Evolutionary conservation across 2,329 filamentous ascomycete genomes (phyloP).

Genomic region (Dothideomycetes sp.): DNA sequence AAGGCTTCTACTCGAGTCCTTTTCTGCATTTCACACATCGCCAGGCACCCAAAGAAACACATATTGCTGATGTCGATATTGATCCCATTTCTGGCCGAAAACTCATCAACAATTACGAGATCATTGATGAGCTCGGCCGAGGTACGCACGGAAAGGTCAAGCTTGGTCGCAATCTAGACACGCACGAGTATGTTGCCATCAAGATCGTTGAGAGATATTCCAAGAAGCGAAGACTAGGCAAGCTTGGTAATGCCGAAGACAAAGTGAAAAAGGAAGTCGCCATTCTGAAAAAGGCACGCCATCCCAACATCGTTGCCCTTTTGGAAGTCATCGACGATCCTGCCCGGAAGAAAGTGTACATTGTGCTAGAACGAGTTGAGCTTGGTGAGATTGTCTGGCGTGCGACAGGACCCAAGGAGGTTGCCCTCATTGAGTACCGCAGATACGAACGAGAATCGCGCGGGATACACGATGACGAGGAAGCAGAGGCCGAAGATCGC

Average conservation of each 20-base stretch:
- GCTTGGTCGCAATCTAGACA: conserved; percentile 70
- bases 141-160: conserved; percentile 98
- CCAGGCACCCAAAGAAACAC: conserved; percentile 51
- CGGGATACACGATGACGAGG: conserved; percentile 32
- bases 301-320: conserved; percentile 91
- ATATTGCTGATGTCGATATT: conserved; percentile 82
- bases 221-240: conserved; percentile 82
- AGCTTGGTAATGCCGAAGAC: conserved; percentile 57
- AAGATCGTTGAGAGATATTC: conserved; percentile 97
- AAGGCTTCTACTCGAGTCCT: conserved; percentile 36
- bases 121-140: conserved; percentile 89
- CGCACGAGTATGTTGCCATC: conserved; percentile 76
- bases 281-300: conserved; percentile 94
- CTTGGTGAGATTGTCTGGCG: conserved; percentile 91
- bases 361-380: conserved; percentile 91
- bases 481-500: conserved; percentile 31
- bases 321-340: conserved; percentile 97
- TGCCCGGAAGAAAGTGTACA: conserved; percentile 93
- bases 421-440: conserved; percentile 71
- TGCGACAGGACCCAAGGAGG: conserved; percentile 72
- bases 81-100: conserved; percentile 86
- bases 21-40: conserved; percentile 39
- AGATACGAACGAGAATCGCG: conserved; percentile 63
- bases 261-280: conserved; percentile 94
- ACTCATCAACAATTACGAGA: conserved; percentile 94